Evolutionary conservation across 805 yeast genomes (phyloP).

Genomic region (Danielozyma ontarioensis): DNA sequence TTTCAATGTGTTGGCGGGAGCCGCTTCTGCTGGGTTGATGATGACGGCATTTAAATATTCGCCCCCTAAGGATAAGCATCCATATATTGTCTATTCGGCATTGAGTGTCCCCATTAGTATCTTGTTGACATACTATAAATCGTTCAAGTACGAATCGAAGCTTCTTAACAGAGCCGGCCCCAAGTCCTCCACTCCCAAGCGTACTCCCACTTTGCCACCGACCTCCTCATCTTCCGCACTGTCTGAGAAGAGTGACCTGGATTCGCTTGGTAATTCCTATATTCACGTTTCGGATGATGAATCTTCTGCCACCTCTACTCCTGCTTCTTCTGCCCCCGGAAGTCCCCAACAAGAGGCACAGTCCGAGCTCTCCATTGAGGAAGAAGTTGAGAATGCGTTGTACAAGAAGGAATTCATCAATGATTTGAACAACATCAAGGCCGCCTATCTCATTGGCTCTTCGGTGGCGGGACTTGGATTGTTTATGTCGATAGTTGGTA

Average conservation of each 20-base stretch:
- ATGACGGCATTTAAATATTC: constrained; percentile 53
- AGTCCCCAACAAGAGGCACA: constrained; percentile 14
- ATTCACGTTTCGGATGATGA: constrained; percentile 38
- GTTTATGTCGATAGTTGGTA: constrained; percentile 48
- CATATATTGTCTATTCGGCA: constrained; percentile 66
- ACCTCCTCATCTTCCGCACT: constrained; percentile 1
- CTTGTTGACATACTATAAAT: constrained; percentile 5
- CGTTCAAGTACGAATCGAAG: not conserved
- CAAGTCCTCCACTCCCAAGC: not conserved
- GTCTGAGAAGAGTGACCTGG: constrained; percentile 13
- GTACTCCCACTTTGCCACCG: not conserved
- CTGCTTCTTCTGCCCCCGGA: constrained; percentile 19
- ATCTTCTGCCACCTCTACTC: constrained; percentile 22
- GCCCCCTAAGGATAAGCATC: constrained; percentile 57
- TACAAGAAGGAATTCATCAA: constrained; percentile 29
- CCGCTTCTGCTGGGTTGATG: constrained; percentile 48
- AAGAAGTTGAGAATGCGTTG: constrained; percentile 40
- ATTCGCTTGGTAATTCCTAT: constrained; percentile 33
- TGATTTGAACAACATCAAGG: constrained; percentile 27
- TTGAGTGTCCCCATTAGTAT: constrained; percentile 44
- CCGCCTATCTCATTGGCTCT: constrained; percentile 37
- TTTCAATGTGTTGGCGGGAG: constrained; percentile 33
- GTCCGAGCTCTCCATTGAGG: constrained; percentile 28
- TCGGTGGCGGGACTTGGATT: constrained; percentile 42
- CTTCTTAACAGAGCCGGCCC: constrained; percentile 3